phyloP scores from a whole-genome alignment of 176 grass and related monocot genomes.

The Saccharum spontaneum region DNA sequence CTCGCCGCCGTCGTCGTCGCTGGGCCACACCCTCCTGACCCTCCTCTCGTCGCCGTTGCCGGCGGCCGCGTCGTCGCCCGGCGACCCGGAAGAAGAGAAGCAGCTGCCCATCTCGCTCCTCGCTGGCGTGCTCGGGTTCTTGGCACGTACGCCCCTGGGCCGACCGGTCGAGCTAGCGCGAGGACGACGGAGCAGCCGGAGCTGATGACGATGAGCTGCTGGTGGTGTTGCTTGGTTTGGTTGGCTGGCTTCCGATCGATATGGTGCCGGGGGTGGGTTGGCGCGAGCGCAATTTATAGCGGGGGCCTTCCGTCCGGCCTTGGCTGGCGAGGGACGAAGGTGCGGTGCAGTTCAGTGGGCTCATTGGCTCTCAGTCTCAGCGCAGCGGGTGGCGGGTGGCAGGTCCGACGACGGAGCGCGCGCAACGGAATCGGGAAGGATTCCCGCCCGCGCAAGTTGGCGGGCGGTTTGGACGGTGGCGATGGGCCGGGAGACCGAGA shows the following conservation, averaged over 20 bases:
- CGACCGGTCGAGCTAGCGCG: too few species aligned
- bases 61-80: neutral
- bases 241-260: neutral
- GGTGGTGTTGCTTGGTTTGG: neutral
- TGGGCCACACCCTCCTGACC: constrained; percentile 27
- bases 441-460: constrained; percentile 21
- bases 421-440: neutral
- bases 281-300: constrained; percentile 27
- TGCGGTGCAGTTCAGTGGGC: neutral
- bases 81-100: constrained; percentile 39
- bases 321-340: neutral
- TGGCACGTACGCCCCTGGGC: too few species aligned
- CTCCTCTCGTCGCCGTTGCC: neutral
- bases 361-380: neutral
- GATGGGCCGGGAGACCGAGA: neutral
- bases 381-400: neutral
- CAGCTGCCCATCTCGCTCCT: constrained; percentile 29
- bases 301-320: accelerated
- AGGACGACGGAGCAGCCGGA: neutral
- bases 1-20: constrained; percentile 46
- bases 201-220: neutral
- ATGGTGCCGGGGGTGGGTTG: neutral
- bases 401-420: neutral
- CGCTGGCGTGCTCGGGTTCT: neutral
- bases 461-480: constrained; percentile 18